Base-by-base conservation (phyloP, 2,329 filamentous ascomycete species). In the Calonectria hawksworthii region DNA sequence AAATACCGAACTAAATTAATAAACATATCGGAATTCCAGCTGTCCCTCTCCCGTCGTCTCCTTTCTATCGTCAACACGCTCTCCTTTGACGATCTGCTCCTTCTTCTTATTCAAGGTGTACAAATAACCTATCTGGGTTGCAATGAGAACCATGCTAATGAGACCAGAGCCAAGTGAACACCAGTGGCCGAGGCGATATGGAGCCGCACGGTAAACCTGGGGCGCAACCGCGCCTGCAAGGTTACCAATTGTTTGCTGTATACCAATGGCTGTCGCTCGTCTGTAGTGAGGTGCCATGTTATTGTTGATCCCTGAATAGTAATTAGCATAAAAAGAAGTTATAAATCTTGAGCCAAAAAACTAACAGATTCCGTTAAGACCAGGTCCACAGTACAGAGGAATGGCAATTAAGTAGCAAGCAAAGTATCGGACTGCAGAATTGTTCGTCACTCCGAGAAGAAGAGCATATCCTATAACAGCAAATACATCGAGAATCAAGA, bases 391-490 rank as follows among this genome's bases (percentile, higher is more conserved):
- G 73, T 90, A 90, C 2, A 88, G 85, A 1, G 87, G 86, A 9
- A 88, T 82, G 2, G 87, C 88, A 61, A 85, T 86, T 16, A 90
- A 81, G 79, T 87, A 90, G 1, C 86, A 88, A 4, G 86, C 87
- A 71, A 90, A 88, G 81, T 88, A 90, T 70, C 87, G 85, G 61
- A 89, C 86, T 0, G 87, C 86, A 0, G 88, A 89, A n/a, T 86
- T 74, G 52, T 81, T 87, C 2, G 89, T 87, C 1, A 88, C 77
- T 0, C 78, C 73, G 8, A 91, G 81, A 7, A 64, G 59, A n/a
- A 64, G 23, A n/a, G 59, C 34, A n/a, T 64, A 64, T 21, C 59
- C 59, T 2, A 64, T 64, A 0, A 44, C 59, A 16, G 59, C 59
- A 9, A 64, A 64, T 16, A 44, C 23, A 32, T 64, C 36, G 5